Evolutionary conservation across 108 stramenopile species (phyloP).

Genomic region (Cyclotella atomus): DNA sequence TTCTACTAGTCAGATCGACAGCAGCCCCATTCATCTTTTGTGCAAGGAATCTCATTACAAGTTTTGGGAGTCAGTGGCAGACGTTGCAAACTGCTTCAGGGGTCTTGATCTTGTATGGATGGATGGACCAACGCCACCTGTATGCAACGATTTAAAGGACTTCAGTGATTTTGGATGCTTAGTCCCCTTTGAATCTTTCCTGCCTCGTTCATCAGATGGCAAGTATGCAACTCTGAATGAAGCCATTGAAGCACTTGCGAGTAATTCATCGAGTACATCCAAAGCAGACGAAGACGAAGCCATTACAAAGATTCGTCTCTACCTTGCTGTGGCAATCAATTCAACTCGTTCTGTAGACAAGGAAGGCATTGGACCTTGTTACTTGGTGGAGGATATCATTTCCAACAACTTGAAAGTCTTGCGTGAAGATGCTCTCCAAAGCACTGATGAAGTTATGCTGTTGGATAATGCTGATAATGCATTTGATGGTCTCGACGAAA

Average conservation of each 20-base stretch:
- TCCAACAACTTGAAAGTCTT: not conserved
- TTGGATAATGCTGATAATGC: not conserved
- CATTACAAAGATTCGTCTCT: slow-evolving; percentile 18
- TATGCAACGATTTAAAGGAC: slow-evolving; percentile 17
- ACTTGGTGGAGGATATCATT: slow-evolving; percentile 11
- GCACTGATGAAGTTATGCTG: not conserved
- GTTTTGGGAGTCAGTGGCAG: slow-evolving; percentile 41
- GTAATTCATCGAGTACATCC: not conserved
- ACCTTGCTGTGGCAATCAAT: slow-evolving; percentile 13
- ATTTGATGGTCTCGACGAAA: not conserved
- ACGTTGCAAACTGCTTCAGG: slow-evolving; percentile 23
- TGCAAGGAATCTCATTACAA: slow-evolving; percentile 19
- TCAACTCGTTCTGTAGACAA: slow-evolving; percentile 1
- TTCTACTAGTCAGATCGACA: not conserved
- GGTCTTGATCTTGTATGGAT: slow-evolving; percentile 3
- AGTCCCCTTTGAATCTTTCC: slow-evolving; percentile 36
- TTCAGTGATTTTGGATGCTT: slow-evolving; percentile 34
- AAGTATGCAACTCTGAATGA: slow-evolving; percentile 39
- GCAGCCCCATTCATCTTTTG: slow-evolving; percentile 16
- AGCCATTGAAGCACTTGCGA: slow-evolving; percentile 19
- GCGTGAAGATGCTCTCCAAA: slow-evolving; percentile 7
- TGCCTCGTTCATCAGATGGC: not conserved
- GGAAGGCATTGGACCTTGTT: slow-evolving; percentile 9
- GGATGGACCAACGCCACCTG: not conserved
- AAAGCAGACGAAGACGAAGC: slow-evolving; percentile 22